These are phyloP conservation scores for Debaryomycetaceae sp. DNA, from an alignment of 1,139 yeast genomes.

Conservation along the genomic window DNA sequence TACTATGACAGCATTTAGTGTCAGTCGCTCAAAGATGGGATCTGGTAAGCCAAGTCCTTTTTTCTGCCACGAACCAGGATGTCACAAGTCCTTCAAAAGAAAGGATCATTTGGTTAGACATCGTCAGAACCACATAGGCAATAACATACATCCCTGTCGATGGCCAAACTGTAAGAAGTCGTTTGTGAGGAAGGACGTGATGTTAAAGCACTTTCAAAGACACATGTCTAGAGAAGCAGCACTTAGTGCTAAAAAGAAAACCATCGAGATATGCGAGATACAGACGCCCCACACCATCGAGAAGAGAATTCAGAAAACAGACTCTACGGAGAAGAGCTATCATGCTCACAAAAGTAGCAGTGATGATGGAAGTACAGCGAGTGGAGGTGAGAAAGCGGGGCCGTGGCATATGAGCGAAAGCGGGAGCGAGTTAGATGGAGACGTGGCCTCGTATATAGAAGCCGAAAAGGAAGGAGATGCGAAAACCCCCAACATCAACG, in stretches of 20 bases:
- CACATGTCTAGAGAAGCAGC: conserved; percentile 13
- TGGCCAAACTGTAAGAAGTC: conserved; percentile 31
- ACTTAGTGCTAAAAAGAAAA: conserved; percentile 3
- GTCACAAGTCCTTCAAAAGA: conserved; percentile 31
- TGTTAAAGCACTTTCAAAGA: conserved; percentile 30
- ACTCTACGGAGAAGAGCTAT: background rate
- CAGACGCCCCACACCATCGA: background rate
- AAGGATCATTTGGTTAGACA: conserved; percentile 38
- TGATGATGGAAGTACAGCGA: no score
- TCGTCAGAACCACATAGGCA: conserved; percentile 35
- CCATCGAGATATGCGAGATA: background rate
- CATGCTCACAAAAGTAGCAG: no score
- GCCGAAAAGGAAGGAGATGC: no score
- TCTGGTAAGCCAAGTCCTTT: conserved; percentile 1
- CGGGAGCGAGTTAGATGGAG: no score
- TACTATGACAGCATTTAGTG: no score
- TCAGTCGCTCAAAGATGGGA: no score
- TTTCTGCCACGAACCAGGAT: conserved; percentile 15
- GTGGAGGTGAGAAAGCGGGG: no score
- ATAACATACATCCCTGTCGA: conserved; percentile 19
- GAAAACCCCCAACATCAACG: no score
- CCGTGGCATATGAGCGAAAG: no score
- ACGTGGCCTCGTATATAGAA: no score
- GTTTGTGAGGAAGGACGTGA: conserved; percentile 33
- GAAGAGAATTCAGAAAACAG: background rate